These are phyloP conservation scores for Adansonia gregorii DNA, from an alignment of 441 rosid species.

Conservation along the genomic window DNA sequence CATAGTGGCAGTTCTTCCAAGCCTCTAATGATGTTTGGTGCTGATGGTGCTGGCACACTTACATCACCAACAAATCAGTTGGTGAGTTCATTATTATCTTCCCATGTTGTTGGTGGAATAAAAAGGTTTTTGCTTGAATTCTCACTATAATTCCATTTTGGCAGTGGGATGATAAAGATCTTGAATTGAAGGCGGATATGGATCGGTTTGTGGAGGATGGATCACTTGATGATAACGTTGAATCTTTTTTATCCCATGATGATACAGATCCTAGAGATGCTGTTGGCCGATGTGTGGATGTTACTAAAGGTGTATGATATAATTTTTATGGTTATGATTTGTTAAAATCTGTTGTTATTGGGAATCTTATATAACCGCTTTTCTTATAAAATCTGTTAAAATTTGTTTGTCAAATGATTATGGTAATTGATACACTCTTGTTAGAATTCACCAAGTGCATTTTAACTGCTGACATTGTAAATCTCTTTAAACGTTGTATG, in stretches of 20 bases:
- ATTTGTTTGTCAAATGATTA: background rate
- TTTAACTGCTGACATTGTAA: background rate
- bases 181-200: constrained; percentile 86
- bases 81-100: constrained; percentile 51
- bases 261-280: constrained; percentile 68
- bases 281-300: constrained; percentile 66
- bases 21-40: constrained; percentile 64
- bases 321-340: constrained; percentile 11
- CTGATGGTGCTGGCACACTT: constrained; percentile 71
- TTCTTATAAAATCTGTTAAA: background rate
- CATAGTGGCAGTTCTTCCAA: constrained; percentile 75
- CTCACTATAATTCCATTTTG: constrained; percentile 52
- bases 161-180: constrained; percentile 63
- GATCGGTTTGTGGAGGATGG: constrained; percentile 86
- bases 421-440: background rate
- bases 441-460: background rate
- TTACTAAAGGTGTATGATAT: constrained; percentile 39
- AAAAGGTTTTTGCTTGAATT: constrained; percentile 39
- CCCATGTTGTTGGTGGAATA: constrained; percentile 36
- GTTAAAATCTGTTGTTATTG: background rate
- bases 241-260: constrained; percentile 78
- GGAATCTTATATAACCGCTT: background rate
- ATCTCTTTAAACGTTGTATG: background rate
- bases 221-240: constrained; percentile 80
- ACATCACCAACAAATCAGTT: constrained; percentile 76